Percentiles rank a stretch among this genome's conserved stretches.
phyloP scores from a whole-genome alignment of 768 basidiomycete species.

The Lactarius pseudohatsudake region DNA sequence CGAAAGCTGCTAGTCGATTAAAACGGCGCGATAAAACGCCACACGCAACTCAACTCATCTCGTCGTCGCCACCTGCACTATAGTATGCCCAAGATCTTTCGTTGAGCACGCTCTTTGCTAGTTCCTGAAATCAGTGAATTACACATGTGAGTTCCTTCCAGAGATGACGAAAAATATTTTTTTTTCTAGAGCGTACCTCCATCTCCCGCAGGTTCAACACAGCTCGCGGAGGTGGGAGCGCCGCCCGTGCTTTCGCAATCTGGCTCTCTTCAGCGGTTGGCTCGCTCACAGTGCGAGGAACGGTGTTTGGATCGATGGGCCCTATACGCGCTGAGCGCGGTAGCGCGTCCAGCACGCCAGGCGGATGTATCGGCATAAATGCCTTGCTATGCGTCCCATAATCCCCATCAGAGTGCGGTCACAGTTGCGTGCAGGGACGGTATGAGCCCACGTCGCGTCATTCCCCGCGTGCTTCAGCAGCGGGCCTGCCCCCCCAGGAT shows the following conservation, averaged over 20 bases:
- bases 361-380: slow-evolving; percentile 28
- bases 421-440: slow-evolving; percentile 4
- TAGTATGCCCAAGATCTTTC: slow-evolving; percentile 37
- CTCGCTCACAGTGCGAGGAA: slow-evolving; percentile 27
- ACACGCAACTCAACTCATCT: slow-evolving; percentile 27
- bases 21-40: slow-evolving; percentile 14
- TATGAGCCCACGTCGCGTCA: slow-evolving; percentile 71
- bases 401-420: slow-evolving; percentile 12
- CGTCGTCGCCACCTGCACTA: slow-evolving; percentile 34
- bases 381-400: slow-evolving; percentile 24
- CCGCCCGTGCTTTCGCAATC: slow-evolving; percentile 31
- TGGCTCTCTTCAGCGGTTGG: slow-evolving; percentile 35
- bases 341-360: slow-evolving; percentile 29
- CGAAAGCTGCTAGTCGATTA: slow-evolving; percentile 25
- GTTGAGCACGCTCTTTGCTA: slow-evolving; percentile 34
- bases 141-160: slow-evolving; percentile 6
- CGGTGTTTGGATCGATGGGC: slow-evolving; percentile 33
- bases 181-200: slow-evolving; percentile 24
- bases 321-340: slow-evolving; percentile 34
- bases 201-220: slow-evolving; percentile 36
- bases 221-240: slow-evolving; percentile 31
- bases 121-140: slow-evolving; percentile 22
- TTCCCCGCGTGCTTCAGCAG: slow-evolving; percentile 88
- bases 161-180: not conserved
- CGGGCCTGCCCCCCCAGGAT: slow-evolving; percentile 73